A percentile compares a stretch with the other conserved stretches of the same genome.
Conservation (phyloP, 1,139 yeast genomes). For the Groenewaldozyma auringiensis region DNA sequence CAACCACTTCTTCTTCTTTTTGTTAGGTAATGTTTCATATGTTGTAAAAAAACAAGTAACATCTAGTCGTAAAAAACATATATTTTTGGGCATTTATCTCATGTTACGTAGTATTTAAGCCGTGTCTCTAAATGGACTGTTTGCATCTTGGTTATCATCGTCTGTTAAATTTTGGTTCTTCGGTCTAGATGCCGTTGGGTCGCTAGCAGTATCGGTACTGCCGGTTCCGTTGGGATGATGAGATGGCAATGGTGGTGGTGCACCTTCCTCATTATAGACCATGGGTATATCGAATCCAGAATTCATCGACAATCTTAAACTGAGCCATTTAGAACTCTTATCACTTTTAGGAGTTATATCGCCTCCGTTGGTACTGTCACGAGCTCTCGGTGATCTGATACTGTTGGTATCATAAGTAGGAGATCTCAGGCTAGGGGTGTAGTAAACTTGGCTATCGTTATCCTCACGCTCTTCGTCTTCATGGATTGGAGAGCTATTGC, state of each 20-base stretch:
- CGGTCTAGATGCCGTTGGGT: too few relatives aligned
- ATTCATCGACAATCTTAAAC: slow-evolving; percentile 13
- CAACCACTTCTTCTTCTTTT: too few relatives aligned
- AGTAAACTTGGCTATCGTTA: neutral
- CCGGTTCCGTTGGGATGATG: neutral
- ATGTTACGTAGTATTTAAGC: neutral
- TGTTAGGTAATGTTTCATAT: too few relatives aligned
- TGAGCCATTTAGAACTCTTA: slow-evolving; percentile 4
- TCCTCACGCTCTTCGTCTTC: neutral
- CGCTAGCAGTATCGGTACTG: too few relatives aligned
- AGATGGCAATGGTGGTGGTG: neutral
- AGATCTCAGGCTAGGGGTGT: neutral
- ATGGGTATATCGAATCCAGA: slow-evolving; percentile 23
- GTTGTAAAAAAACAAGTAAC: too few relatives aligned
- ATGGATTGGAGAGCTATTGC: neutral
- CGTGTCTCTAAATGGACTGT: neutral
- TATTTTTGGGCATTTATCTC: too few relatives aligned
- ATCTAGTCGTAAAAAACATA: too few relatives aligned
- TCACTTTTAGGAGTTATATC: neutral
- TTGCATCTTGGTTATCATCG: slow-evolving; percentile 6
- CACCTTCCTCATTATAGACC: slow-evolving; percentile 13
- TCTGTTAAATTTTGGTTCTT: too few relatives aligned
- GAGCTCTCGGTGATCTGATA: neutral
- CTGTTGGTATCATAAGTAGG: neutral
- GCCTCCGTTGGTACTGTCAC: neutral